Base-by-base conservation (phyloP, 208 protist species). In the Wallacemonas sp. region DNA sequence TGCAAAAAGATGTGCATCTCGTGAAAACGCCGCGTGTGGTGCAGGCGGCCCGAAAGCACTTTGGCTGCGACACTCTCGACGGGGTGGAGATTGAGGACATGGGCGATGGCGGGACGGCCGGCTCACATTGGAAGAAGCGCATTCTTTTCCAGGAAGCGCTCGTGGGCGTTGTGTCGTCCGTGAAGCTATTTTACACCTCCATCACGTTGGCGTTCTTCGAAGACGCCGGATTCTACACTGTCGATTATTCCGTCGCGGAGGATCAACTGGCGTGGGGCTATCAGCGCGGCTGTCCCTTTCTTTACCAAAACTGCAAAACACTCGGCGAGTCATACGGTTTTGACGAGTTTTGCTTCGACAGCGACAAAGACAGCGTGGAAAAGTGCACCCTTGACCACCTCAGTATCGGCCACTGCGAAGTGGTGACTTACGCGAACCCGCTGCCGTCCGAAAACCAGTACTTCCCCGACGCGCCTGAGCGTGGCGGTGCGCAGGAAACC, bases 71-170 rank as follows among this genome's bases (percentile, higher is more conserved):
- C 30, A 74, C 49, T 1, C 60, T 87, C 42, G 78, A 82, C 30
- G 84, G 84, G 28, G 75, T 91, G 6, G 80, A 84, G 66, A 61
- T 91, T 34, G 84, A 87, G 54, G 75, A 86, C 53, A 31, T 33
- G 22, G 84, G 80, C 15, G 75, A 66, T 21, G 14, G n/a, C 22
- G 78, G 84, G n/a, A 91, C 80, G 6, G 54, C 55, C 2, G 67
- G 68, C 9, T 84, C 80, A 17, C 84, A 91, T 61, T 87, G 84
- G 80, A 85, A 91, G 36, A 79, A 84, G 30, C 70, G 80, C 39
- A 76, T 91, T 62, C 67, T 90, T 0, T 77, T 69, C 49, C 51
- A 84, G 24, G 84, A 90, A 46, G 72, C 58, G 1, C 66, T 90
- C 12, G 70, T 79, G 0, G 84, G 84, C 24, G 63, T 70, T 33